A percentile compares a stretch with the other conserved stretches of the same genome.
phyloP scores from a whole-genome alignment of 352 stramenopile genomes.

The Pythium grandisporangium region DNA sequence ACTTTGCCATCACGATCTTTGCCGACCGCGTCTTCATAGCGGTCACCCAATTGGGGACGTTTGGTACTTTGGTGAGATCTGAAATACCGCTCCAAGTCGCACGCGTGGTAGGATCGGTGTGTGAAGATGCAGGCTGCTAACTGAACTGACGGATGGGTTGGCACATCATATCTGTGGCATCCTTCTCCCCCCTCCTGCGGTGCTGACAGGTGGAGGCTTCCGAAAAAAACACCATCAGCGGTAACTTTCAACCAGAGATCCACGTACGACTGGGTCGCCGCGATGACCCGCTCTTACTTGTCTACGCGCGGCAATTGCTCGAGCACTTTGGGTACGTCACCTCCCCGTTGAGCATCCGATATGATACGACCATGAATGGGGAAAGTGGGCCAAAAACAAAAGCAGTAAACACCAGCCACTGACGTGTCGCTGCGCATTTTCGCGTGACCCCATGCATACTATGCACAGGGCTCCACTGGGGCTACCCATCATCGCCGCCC shows the following conservation, averaged over 20 bases:
- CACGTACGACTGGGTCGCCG: slow-evolving; percentile 64
- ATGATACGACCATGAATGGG: too few species aligned
- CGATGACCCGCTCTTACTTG: slow-evolving; percentile 73
- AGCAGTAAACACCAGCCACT: too few species aligned
- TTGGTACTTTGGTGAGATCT: slow-evolving; percentile 56
- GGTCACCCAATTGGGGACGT: slow-evolving; percentile 73
- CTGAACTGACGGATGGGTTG: too few species aligned
- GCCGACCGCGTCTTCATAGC: slow-evolving; percentile 73
- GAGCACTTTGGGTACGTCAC: slow-evolving; percentile 72
- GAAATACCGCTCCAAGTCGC: not conserved
- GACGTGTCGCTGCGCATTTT: too few species aligned
- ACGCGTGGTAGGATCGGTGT: too few species aligned
- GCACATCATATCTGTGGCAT: too few species aligned
- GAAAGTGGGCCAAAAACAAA: too few species aligned
- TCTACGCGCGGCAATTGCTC: slow-evolving; percentile 76
- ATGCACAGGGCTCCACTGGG: slow-evolving; percentile 49
- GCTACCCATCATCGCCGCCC: slow-evolving; percentile 55
- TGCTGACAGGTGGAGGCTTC: slow-evolving; percentile 46
- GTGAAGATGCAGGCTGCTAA: too few species aligned
- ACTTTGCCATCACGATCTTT: slow-evolving; percentile 73
- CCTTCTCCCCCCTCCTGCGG: too few species aligned
- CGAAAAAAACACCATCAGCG: slow-evolving; percentile 70
- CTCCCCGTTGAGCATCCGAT: too few species aligned
- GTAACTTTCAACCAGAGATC: slow-evolving; percentile 70
- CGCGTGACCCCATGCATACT: too few species aligned